These are phyloP conservation scores for Plasmodium inui DNA, from an alignment of 169 alveolate species.

Conservation along the genomic window DNA sequence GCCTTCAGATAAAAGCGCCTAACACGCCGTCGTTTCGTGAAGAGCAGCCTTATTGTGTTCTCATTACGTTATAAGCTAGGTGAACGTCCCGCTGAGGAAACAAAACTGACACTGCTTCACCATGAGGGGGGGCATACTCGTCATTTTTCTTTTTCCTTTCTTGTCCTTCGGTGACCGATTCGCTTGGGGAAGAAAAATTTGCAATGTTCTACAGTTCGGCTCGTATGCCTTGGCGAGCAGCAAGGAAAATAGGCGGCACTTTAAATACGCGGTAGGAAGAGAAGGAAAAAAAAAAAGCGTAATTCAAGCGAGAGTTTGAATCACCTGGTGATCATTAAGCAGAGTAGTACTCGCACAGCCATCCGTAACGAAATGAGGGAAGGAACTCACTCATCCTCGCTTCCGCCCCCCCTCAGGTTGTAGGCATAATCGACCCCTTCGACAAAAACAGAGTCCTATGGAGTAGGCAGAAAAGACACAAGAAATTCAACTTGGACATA, in stretches of 20 bases:
- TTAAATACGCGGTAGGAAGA: slow-evolving; percentile 28
- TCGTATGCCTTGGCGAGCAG: slow-evolving; percentile 9
- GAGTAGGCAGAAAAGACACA: slow-evolving; percentile 31
- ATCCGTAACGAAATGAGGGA: not conserved
- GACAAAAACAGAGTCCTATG: slow-evolving; percentile 45
- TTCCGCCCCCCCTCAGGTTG: slow-evolving; percentile 16
- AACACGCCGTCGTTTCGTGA: not conserved
- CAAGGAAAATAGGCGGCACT: not conserved
- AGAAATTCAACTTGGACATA: slow-evolving; percentile 11
- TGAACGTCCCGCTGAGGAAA: not conserved
- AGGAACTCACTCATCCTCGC: not conserved
- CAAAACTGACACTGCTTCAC: not conserved
- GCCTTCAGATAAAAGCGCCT: not conserved
- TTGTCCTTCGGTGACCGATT: not conserved
- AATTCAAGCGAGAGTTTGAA: not conserved
- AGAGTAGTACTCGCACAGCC: not conserved
- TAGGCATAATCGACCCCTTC: slow-evolving; percentile 55
- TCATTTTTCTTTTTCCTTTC: not conserved
- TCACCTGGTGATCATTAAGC: not conserved
- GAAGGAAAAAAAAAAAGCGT: not conserved
- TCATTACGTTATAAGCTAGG: not conserved
- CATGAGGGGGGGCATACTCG: slow-evolving; percentile 10
- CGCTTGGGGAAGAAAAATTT: slow-evolving; percentile 11
- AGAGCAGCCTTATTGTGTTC: not conserved
- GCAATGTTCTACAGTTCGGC: slow-evolving; percentile 54